Conservation (phyloP, 192 early-diverging fungal genomes). For the Allomyces macrogynus region DNA sequence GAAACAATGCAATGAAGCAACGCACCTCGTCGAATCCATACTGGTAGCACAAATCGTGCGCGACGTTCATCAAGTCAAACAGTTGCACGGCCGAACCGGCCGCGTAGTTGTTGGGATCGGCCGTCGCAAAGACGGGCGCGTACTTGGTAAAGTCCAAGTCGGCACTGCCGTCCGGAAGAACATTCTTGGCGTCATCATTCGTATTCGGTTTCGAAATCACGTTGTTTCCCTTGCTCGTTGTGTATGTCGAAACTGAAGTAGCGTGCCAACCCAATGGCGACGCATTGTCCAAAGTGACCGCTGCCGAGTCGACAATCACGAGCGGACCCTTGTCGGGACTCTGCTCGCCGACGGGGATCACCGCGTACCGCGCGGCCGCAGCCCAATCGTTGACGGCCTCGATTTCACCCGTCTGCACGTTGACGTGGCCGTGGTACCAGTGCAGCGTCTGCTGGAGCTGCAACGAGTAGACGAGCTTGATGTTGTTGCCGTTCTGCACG, state of each 20-base stretch:
- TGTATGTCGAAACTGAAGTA: constrained; percentile 11
- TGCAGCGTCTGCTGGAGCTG: constrained; percentile 53
- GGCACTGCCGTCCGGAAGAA: not conserved
- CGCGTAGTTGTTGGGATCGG: constrained; percentile 43
- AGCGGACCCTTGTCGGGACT: constrained; percentile 35
- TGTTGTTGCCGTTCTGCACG: too few species aligned
- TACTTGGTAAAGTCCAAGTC: constrained; percentile 13
- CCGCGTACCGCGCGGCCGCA: constrained; percentile 48
- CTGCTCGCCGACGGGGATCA: constrained; percentile 56
- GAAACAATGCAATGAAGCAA: too few species aligned
- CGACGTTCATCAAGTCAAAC: constrained; percentile 37
- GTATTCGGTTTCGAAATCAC: constrained; percentile 73
- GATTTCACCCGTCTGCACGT: constrained; percentile 36
- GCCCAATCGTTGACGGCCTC: constrained; percentile 68
- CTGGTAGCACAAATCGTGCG: constrained; percentile 71
- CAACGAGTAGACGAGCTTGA: constrained; percentile 8
- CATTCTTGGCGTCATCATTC: constrained; percentile 26
- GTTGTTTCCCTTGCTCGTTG: constrained; percentile 76
- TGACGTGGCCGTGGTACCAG: constrained; percentile 57
- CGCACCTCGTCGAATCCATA: constrained; percentile 80
- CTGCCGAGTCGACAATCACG: constrained; percentile 30
- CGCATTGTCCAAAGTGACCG: constrained; percentile 21
- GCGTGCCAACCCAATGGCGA: constrained; percentile 49
- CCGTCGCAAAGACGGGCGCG: constrained; percentile 28
- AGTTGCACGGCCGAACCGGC: constrained; percentile 41